phyloP scores from a whole-genome alignment of 1,284 basidiomycete genomes.

The Leccinum fallax region DNA sequence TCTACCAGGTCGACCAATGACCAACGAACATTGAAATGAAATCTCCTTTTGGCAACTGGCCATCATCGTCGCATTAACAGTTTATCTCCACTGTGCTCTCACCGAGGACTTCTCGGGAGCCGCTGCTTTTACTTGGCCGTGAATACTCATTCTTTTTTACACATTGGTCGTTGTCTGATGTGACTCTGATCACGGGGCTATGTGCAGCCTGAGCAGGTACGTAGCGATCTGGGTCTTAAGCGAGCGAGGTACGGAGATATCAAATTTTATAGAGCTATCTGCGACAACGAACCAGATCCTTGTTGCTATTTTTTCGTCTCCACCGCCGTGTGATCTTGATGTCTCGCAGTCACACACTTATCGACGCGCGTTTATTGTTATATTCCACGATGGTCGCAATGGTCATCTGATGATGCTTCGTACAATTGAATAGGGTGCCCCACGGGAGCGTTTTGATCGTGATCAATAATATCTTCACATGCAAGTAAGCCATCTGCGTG shows the following conservation, averaged over 20 bases:
- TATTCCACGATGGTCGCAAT: background rate
- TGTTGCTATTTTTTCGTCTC: background rate
- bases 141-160: background rate
- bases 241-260: background rate
- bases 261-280: background rate
- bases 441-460: background rate
- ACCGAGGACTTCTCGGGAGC: background rate
- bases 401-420: background rate
- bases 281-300: background rate
- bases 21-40: background rate
- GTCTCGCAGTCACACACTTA: background rate
- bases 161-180: background rate
- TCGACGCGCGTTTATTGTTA: background rate
- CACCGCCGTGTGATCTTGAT: background rate
- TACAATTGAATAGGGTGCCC: background rate
- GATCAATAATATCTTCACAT: background rate
- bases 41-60: background rate
- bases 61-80: slow-evolving; percentile 8
- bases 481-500: background rate
- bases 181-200: background rate
- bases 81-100: background rate
- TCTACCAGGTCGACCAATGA: too few species aligned
- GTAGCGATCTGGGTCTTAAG: background rate
- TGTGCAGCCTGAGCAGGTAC: background rate
- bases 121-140: background rate